Conservation (phyloP, 495 filamentous ascomycete genomes). For the Daldinia decipiens region DNA sequence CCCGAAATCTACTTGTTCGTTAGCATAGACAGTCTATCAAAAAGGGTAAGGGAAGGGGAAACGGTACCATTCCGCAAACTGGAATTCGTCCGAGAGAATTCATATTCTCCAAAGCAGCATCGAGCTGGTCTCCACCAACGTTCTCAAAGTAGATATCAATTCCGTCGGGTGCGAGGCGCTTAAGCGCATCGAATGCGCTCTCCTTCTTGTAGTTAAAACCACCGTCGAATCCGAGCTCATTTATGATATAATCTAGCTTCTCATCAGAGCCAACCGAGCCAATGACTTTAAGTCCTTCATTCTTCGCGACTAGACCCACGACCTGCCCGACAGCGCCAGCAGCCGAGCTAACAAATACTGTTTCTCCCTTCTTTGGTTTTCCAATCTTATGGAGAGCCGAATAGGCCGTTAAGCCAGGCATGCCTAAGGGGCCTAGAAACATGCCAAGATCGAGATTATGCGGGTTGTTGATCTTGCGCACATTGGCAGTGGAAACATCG, state of each 20-base stretch:
- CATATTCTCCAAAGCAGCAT: slow-evolving; percentile 75
- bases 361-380: slow-evolving; percentile 86
- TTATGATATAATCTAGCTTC: slow-evolving; percentile 72
- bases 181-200: slow-evolving; percentile 74
- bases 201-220: slow-evolving; percentile 77
- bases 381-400: slow-evolving; percentile 84
- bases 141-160: slow-evolving; percentile 98
- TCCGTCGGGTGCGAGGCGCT: slow-evolving; percentile 79
- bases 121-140: slow-evolving; percentile 88
- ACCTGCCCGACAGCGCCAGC: slow-evolving; percentile 86
- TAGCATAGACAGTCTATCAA: slow-evolving; percentile 3
- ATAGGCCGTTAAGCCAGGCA: slow-evolving; percentile 89
- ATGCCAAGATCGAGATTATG: slow-evolving; percentile 69
- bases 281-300: slow-evolving; percentile 86
- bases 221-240: slow-evolving; percentile 73
- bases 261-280: slow-evolving; percentile 73
- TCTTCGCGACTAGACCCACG: slow-evolving; percentile 87
- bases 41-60: background rate
- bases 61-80: slow-evolving; percentile 61
- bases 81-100: slow-evolving; percentile 78
- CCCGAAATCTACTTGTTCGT: slow-evolving; percentile 66
- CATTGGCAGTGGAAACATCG: slow-evolving; percentile 41
- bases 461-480: slow-evolving; percentile 66
- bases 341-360: slow-evolving; percentile 84
- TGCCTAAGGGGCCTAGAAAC: slow-evolving; percentile 80